Evolutionary conservation across 2,329 filamentous ascomycete genomes (phyloP), one percentile per base, ranked within the genome.

Genomic region (Talaromyces sp.): DNA sequence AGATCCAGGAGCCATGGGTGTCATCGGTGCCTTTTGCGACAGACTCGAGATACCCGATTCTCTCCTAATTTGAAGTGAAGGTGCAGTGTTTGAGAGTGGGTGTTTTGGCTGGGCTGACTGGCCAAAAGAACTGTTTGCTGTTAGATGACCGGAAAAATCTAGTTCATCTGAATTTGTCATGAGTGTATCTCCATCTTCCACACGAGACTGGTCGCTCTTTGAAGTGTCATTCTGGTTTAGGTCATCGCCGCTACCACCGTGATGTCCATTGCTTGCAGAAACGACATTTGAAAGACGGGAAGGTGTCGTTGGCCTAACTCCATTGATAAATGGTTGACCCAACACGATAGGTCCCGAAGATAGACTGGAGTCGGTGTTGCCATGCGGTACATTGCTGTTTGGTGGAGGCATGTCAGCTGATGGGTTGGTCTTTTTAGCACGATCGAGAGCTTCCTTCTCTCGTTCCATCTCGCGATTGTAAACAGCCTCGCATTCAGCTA

Each of bases 401-500:
- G 84, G 25, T 82, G 78, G 70, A 77, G 77, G 68, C 40, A 78
- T 69, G 76, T 78, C 76, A 61, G 80, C 74, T 40, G 76, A 73
- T 53, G 77, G 76, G n/a, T 77, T 78, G 25, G 77, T 75, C 58
- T 71, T 71, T 47, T 77, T 77, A 5, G 77, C 80, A 69, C 82
- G 86, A 71, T 89, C 88, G 72, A 86, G 80, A 0, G 85, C 86
- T 72, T 84, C 84, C 71, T 85, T 87, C 76, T 91, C 85, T 63
- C 91, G 85, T 73, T 89, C 86, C 56, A 89, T 75, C 74, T 95
- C 91, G 58, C 91, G 85, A 60, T 86, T 80, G 76, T 95, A 93
- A 2, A 97, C 85, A 56, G 86, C 89, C 69, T 97, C 92, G 81
- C 93, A 97, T 72, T 95, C 89, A 1, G 81, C 78, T 47, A 90